Percentiles rank a stretch among this genome's conserved stretches.
Conservation (phyloP, 1,284 basidiomycete species). For the Termitomyces sp. region DNA sequence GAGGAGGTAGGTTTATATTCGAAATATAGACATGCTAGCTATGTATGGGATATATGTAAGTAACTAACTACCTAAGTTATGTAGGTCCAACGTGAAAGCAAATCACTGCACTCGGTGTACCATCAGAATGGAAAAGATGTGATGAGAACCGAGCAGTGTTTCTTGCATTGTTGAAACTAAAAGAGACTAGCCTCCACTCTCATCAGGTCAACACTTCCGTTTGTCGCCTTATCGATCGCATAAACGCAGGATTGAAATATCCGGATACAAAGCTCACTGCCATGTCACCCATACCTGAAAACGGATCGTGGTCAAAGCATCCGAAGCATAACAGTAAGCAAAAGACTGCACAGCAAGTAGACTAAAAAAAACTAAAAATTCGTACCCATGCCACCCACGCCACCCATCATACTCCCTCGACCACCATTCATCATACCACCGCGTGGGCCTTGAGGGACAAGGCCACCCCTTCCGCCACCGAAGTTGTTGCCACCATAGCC, state of each 20-base stretch:
- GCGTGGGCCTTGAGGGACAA: conserved; percentile 60
- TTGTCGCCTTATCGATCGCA: conserved; percentile 37
- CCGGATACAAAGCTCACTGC: conserved; percentile 52
- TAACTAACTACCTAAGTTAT: no score
- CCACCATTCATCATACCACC: conserved; percentile 55
- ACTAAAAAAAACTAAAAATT: conserved; percentile 45
- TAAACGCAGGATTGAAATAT: conserved; percentile 71
- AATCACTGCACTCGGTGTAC: no score
- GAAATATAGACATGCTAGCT: no score
- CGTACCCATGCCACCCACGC: conserved; percentile 80
- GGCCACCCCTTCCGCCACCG: conserved; percentile 47
- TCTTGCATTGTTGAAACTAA: no score
- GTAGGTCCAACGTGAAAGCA: no score
- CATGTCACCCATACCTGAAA: conserved; percentile 49
- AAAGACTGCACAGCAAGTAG: conserved; percentile 28
- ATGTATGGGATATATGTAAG: no score
- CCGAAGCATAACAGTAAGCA: conserved; percentile 38
- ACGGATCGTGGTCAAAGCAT: conserved; percentile 22
- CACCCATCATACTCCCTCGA: conserved; percentile 53
- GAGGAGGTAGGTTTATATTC: no score
- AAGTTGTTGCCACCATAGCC: conserved; percentile 41
- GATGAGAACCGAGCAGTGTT: no score
- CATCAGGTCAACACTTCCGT: conserved; percentile 36
- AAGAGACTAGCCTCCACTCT: no score
- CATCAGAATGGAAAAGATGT: no score